A percentile compares a stretch with the other conserved stretches of the same genome.
phyloP scores from a whole-genome alignment of 495 filamentous ascomycete genomes.

The Tuber aestivum region DNA sequence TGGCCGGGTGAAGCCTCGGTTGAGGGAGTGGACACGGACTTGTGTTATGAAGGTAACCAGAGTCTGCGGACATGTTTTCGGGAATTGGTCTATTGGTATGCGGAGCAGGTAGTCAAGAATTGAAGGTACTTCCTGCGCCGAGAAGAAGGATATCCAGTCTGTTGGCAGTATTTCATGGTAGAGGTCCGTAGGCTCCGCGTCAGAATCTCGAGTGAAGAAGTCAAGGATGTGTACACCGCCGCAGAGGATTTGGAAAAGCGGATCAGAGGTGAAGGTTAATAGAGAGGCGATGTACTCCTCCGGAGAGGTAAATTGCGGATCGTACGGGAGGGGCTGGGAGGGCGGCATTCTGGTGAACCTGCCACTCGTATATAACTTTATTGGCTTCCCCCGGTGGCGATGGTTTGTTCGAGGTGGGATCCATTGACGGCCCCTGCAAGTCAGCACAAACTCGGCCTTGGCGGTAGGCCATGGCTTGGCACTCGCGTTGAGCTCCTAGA shows the following conservation, averaged over 20 bases:
- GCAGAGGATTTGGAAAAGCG: slow-evolving; percentile 79
- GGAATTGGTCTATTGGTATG: slow-evolving; percentile 55
- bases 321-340: slow-evolving; percentile 53
- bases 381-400: neutral
- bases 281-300: slow-evolving; percentile 75
- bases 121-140: slow-evolving; percentile 60
- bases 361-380: no score
- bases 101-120: slow-evolving; percentile 73
- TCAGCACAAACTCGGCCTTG: neutral
- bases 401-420: neutral
- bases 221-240: slow-evolving; percentile 93
- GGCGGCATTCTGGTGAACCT: slow-evolving; percentile 47
- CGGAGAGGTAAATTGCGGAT: slow-evolving; percentile 49
- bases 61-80: slow-evolving; percentile 52
- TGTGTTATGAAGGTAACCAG: slow-evolving; percentile 68
- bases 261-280: slow-evolving; percentile 66
- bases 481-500: slow-evolving; percentile 7
- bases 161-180: slow-evolving; percentile 67
- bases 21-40: slow-evolving; percentile 64
- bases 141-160: slow-evolving; percentile 75
- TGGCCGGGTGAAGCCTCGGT: slow-evolving; percentile 52
- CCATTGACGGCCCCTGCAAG: neutral
- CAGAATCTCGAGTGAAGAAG: slow-evolving; percentile 80
- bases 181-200: slow-evolving; percentile 48
- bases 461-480: slow-evolving; percentile 15